Evolutionary conservation across 2,329 filamentous ascomycete species (phyloP).

Genomic region (Colletotrichum chrysophilum): DNA sequence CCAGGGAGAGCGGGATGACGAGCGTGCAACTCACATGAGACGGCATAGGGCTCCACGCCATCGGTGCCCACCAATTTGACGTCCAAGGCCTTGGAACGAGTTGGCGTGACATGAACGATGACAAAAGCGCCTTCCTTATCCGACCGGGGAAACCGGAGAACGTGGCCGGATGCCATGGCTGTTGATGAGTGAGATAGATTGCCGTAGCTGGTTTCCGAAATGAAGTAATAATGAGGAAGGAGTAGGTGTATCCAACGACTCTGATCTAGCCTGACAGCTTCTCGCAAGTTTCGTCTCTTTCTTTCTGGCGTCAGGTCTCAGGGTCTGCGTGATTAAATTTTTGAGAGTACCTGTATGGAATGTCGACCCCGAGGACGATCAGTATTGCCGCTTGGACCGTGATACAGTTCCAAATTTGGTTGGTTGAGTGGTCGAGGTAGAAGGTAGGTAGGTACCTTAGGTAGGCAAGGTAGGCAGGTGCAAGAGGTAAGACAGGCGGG

Average conservation of each 20-base stretch:
- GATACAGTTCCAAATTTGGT: not conserved
- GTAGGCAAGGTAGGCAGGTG: not conserved
- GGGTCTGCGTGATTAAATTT: not conserved
- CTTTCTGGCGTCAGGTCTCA: not conserved
- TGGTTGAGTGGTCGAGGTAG: not conserved
- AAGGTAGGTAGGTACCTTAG: not conserved
- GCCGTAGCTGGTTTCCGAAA: not conserved
- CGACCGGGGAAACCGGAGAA: constrained; percentile 65
- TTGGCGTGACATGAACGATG: constrained; percentile 63
- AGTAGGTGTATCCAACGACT: not conserved
- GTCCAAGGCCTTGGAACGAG: constrained; percentile 59
- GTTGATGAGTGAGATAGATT: not conserved
- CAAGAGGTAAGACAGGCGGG: not conserved
- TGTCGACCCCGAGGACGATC: not conserved
- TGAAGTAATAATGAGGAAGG: not conserved
- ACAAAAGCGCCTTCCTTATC: constrained; percentile 59
- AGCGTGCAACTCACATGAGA: constrained; percentile 55
- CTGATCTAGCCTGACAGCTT: not conserved
- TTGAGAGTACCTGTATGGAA: not conserved
- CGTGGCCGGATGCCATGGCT: constrained; percentile 24
- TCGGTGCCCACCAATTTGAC: constrained; percentile 73
- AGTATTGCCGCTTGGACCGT: not conserved
- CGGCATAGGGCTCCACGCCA: constrained; percentile 63
- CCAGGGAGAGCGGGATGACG: constrained; percentile 13
- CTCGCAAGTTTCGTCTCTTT: not conserved